Evolutionary conservation across 75 land plant species (phyloP).

Genomic region (Picea sitchensis): DNA sequence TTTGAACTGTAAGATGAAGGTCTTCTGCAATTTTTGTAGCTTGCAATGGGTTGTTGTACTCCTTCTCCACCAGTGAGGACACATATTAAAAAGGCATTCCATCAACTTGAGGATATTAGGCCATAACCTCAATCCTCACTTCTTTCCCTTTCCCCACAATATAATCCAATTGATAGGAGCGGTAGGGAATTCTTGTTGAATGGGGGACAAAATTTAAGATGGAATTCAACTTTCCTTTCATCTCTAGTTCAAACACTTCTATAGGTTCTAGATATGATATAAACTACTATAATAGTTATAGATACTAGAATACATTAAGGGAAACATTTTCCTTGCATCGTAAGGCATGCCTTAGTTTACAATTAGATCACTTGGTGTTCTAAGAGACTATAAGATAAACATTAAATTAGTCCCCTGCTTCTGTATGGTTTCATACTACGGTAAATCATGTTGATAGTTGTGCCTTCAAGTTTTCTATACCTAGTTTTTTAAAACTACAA

Average conservation of each 20-base stretch:
- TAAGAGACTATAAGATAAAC: background rate
- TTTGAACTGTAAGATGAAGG: conserved; percentile 31
- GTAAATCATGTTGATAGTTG: background rate
- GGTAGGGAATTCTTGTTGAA: conserved; percentile 4
- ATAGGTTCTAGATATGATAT: background rate
- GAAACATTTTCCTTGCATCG: background rate
- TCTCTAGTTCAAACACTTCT: background rate
- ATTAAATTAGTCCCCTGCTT: background rate
- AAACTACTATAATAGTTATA: background rate
- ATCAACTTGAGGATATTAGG: conserved; percentile 29
- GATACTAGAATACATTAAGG: background rate
- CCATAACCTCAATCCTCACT: conserved; percentile 25
- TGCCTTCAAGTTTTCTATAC: too few relatives aligned
- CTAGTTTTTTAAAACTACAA: too few relatives aligned
- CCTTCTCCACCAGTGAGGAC: conserved; percentile 28
- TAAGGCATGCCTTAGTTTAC: background rate
- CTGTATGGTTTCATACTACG: background rate
- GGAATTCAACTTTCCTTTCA: background rate
- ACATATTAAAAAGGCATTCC: conserved; percentile 26
- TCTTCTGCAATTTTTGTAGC: conserved; percentile 27
- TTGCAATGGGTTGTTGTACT: conserved; percentile 41
- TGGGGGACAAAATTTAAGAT: background rate
- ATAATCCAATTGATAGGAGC: conserved; percentile 8
- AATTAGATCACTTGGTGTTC: background rate
- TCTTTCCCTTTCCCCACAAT: conserved; percentile 18